These are phyloP conservation scores for Linnemannia zychae DNA, from an alignment of 192 early-diverging fungal species.

Conservation along the genomic window DNA sequence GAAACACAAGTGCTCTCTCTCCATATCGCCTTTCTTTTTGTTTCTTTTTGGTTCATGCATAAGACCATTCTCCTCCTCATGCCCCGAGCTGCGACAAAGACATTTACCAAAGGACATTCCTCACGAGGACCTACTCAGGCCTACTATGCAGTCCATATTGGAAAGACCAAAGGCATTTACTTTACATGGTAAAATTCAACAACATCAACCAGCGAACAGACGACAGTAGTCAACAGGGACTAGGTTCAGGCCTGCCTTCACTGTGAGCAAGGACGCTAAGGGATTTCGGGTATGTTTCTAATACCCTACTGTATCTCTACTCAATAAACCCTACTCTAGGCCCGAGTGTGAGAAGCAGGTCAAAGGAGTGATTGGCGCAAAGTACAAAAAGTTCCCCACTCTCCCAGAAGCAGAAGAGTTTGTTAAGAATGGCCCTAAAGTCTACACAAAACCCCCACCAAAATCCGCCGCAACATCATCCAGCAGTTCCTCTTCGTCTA, in stretches of 20 bases:
- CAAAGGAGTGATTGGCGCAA: conserved; percentile 64
- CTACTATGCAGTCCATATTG: conserved; percentile 64
- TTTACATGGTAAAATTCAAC: conserved; percentile 49
- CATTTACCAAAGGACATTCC: conserved; percentile 20
- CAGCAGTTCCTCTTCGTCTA: conserved; percentile 8
- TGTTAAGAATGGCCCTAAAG: conserved; percentile 41
- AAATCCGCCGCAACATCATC: not conserved
- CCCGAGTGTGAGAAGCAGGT: conserved; percentile 72
- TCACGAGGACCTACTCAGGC: not conserved
- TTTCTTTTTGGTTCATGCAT: conserved; percentile 24
- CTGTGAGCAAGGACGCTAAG: too few relatives aligned
- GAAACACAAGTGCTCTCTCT: not conserved
- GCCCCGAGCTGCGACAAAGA: conserved; percentile 37
- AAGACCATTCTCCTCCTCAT: conserved; percentile 22
- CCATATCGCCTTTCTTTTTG: not conserved
- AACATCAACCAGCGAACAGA: not conserved
- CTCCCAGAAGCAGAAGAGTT: conserved; percentile 68
- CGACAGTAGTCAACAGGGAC: not conserved
- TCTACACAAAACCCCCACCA: conserved; percentile 19
- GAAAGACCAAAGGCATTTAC: conserved; percentile 60
- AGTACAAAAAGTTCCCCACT: conserved; percentile 73
- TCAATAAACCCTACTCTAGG: conserved; percentile 65
- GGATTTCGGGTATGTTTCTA: too few relatives aligned
- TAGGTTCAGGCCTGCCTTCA: not conserved
- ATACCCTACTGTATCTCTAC: too few relatives aligned